Evolutionary conservation across 371 early-diverging fungal species (phyloP), one percentile per base, ranked within the genome.

Genomic region (Entomophthora muscae): DNA sequence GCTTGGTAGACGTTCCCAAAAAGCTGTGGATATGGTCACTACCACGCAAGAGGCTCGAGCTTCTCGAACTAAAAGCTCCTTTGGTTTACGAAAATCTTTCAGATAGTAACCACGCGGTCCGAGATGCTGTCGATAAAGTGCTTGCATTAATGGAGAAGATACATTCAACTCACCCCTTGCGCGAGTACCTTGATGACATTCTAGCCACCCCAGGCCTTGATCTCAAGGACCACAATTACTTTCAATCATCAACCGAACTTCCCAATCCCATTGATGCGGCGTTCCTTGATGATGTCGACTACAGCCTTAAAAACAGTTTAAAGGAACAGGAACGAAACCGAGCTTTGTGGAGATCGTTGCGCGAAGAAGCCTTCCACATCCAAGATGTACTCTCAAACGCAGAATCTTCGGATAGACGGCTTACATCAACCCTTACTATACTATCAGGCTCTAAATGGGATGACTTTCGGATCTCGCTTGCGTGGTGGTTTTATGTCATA

Each of bases 1-100:
- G 93, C 1, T 70, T 91, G 21, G 89, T 93, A 0, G 82, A 86
- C 21, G 73, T 90, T 1, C 93, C 93, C 31, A 76, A 91, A 30
- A 73, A 76, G 53, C 70, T 91, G 32, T 92, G 91, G 90, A 78
- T 75, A 63, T 67, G 72, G 1, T 78, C 83, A 13, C 76, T 76
- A 66, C 69, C 76, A 2, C 67, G 63, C 28, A 74, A 76, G 24
- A 75, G 75, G 26, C 71, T 91, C 30, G 54, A 71, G 24, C 74
- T 76, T 21, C 70, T 85, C 23, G 88, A 91, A 70, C 68, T 73
- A 61, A 72, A 75, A 17, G 88, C 88, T 0, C 76, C 83, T 51
- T 67, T 70, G 24, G 66, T 77, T 33, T 85, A 86, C 62, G 92
- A 92, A 68, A 78, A 78, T 58, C 73, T 78, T 53, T 76, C 80